Evolutionary conservation across 2,329 filamentous ascomycete species (phyloP), one percentile per base, ranked within the genome.

Genomic region (Cladosporium sp.): DNA sequence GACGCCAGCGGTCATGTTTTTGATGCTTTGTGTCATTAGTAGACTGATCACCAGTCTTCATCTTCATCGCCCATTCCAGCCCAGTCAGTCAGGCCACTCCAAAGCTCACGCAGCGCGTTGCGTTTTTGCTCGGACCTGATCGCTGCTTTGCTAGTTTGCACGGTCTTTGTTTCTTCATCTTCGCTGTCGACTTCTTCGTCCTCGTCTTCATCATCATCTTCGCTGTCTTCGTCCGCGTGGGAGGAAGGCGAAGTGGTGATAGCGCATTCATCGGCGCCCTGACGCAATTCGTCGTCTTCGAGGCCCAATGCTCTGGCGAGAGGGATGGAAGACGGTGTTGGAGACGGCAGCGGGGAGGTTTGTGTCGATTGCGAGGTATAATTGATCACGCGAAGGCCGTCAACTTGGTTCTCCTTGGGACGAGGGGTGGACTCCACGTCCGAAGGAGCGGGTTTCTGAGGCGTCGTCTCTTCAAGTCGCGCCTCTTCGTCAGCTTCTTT

Each of bases 81-180:
- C 41, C 67, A 57, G 43, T 58, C 59, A 13, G 56, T 52, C 45
- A 68, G 43, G 18, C 62, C 59, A 18, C 61, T 58, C 61, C 65
- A 68, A 6, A 68, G 58, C 50, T 68, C 66, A 43, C 59, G 59
- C 61, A 65, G 66, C 4, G 66, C 64, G n/a, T 59, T 48, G 37
- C 45, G 45, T 32, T 62, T 49, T 59, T 64, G 9, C 51, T 47
- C 19, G 50, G 54, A 15, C 50, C 51, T 43, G 44, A 32, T 27
- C 15, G n/a, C n/a, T 36, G 32, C 32, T 17, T 36, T 36, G 13
- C 15, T 36, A 34, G 53, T n/a, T 32, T 50, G 27, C 24, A 19
- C 20, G 18, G 45, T 43, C 22, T 53, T 51, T 13, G 48, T 29
- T 19, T 52, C 43, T 32, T 49, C 50, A 22, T 56, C 51, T 24